These are phyloP conservation scores for Hypomontagnella submonticulosa DNA, from an alignment of 495 filamentous ascomycete species.

Conservation along the genomic window DNA sequence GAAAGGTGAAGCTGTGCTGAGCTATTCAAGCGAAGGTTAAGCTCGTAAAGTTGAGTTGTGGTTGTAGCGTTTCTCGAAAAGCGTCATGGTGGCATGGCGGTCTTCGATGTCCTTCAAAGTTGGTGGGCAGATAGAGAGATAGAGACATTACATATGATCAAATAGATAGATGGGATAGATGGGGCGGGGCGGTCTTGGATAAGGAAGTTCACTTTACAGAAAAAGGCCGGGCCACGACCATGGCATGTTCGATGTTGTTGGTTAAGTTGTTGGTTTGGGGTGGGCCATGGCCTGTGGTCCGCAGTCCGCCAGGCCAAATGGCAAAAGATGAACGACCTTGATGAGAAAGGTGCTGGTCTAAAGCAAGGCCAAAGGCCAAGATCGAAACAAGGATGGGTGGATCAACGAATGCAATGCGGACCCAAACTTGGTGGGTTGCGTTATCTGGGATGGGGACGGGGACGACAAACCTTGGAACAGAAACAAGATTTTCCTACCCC, in stretches of 20 bases:
- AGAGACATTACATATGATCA: slow-evolving; percentile 23
- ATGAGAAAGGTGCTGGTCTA: neutral
- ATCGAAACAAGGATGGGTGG: slow-evolving; percentile 29
- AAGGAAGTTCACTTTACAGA: slow-evolving; percentile 3
- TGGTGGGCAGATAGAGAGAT: slow-evolving; percentile 14
- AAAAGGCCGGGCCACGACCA: slow-evolving; percentile 7
- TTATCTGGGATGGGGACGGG: slow-evolving; percentile 31
- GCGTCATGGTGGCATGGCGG: slow-evolving; percentile 26
- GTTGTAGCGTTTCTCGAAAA: slow-evolving; percentile 5
- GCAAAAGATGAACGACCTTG: too few relatives aligned
- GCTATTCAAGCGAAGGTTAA: slow-evolving; percentile 21
- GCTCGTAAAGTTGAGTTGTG: neutral
- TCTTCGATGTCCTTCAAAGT: too few relatives aligned
- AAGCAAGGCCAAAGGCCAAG: neutral
- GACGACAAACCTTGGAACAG: too few relatives aligned
- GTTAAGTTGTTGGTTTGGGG: neutral
- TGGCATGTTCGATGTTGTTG: slow-evolving; percentile 5
- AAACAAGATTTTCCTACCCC: slow-evolving; percentile 41
- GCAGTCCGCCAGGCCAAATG: too few relatives aligned
- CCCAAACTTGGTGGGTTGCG: slow-evolving; percentile 37
- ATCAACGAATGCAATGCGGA: slow-evolving; percentile 37
- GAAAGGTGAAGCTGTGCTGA: slow-evolving; percentile 7
- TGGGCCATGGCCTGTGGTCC: neutral
- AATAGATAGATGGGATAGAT: neutral
- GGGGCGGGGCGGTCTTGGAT: neutral